These are phyloP conservation scores for Mycena pura DNA, from an alignment of 768 basidiomycete genomes.

Conservation along the genomic window DNA sequence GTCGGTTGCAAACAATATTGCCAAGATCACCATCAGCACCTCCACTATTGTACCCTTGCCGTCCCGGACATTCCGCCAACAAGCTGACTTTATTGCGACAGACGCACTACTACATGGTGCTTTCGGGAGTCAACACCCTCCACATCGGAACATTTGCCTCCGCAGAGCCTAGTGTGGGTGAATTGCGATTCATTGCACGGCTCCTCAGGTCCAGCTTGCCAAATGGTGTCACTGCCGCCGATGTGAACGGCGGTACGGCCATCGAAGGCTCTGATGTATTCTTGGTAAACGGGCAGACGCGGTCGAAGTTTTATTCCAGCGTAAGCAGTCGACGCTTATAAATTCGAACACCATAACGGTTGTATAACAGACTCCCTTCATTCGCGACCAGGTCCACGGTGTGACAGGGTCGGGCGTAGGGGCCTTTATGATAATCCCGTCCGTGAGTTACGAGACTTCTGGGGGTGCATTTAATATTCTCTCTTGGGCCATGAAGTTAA, in stretches of 20 bases:
- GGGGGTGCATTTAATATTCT: conserved; percentile 38
- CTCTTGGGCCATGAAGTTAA: not conserved
- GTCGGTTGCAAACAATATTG: conserved; percentile 47
- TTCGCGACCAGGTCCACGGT: conserved; percentile 57
- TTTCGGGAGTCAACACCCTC: conserved; percentile 49
- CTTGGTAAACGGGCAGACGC: conserved; percentile 50
- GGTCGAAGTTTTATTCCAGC: conserved; percentile 57
- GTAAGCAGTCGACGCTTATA: conserved; percentile 29
- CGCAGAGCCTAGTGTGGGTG: conserved; percentile 54
- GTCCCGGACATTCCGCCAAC: not conserved
- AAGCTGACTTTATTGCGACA: conserved; percentile 20
- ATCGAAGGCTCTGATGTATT: conserved; percentile 58
- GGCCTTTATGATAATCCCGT: conserved; percentile 53
- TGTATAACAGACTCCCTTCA: conserved; percentile 48
- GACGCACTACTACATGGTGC: conserved; percentile 56
- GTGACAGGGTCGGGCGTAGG: conserved; percentile 54
- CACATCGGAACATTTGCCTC: conserved; percentile 55
- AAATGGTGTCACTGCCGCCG: conserved; percentile 46
- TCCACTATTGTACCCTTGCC: conserved; percentile 44
- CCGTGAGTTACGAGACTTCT: conserved; percentile 51
- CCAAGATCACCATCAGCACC: conserved; percentile 49
- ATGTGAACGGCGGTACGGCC: conserved; percentile 48
- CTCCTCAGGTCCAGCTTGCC: conserved; percentile 48
- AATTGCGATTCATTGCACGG: conserved; percentile 56
- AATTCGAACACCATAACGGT: not conserved